phyloP scores from a whole-genome alignment of 352 stramenopile genomes.

The Stephanocyclus meneghinianus region DNA sequence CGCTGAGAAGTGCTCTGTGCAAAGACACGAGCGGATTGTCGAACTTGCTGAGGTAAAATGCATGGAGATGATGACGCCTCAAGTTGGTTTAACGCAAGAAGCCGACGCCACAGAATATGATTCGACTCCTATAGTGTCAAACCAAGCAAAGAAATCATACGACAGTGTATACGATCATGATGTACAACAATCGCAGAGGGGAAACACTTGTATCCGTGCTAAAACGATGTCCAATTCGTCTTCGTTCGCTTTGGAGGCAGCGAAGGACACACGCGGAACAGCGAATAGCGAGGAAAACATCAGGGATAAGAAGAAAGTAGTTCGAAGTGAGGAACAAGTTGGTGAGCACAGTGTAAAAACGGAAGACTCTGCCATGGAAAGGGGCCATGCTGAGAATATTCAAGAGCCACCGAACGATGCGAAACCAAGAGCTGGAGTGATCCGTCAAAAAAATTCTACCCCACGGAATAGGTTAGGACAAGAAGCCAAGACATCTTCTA shows the following conservation, averaged over 20 bases:
- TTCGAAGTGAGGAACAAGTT: neutral
- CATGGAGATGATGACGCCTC: no score
- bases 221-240: neutral
- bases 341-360: neutral
- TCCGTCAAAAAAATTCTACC: neutral
- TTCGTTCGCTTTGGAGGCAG: conserved; percentile 4
- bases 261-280: neutral
- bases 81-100: no score
- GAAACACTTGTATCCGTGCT: no score
- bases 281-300: neutral
- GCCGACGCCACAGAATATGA: no score
- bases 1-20: no score
- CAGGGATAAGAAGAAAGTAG: neutral
- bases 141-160: no score
- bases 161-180: no score
- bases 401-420: neutral
- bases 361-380: neutral
- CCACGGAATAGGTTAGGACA: neutral
- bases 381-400: neutral
- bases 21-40: no score
- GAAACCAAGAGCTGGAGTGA: neutral
- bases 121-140: no score
- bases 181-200: no score
- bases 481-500: neutral
- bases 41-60: no score